Base-by-base conservation (phyloP, 345 rosid species). In the Sisymbrium altissimum region DNA sequence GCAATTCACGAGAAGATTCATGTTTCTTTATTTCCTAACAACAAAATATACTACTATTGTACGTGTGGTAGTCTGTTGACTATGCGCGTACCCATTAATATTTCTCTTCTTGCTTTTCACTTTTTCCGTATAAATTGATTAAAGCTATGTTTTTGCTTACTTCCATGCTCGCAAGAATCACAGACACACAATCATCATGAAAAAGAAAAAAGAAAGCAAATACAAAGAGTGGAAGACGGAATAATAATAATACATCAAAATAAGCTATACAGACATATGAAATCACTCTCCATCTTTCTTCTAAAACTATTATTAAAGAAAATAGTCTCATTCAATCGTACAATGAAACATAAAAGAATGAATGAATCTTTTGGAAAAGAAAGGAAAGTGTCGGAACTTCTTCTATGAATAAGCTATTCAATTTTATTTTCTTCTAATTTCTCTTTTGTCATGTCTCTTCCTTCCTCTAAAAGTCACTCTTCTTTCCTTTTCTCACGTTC, bases 1-100 rank as follows among this genome's bases (percentile, higher is more conserved):
- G 25, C 75, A 55, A 56, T 76, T 76, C 71, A 77, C 80, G 80
- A 77, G 72, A 77, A 70, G 65, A 70, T 64, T 77, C 46, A 40
- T 71, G 72, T 64, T 64, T 64, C 76, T 71, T 64, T 49, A 15
- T 64, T 56, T 77, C 46, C 67, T 43, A 62, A 35, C 65, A 76
- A 52, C 58, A 62, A 69, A 44, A 76, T 39, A 10, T 60, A 74
- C 23, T 45, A 21, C 46, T 57, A 76, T 53, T 30, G 75, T 76
- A 29, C 75, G 68, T 77, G 72, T 71, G 72, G 76, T 56, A 39
- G 25, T 71, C 69, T 58, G 72, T 49, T 65, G 62, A 76, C 79
- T 35, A 61, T 43, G 56, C 11, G 46, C 61, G 52, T 55, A 76
- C 19, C 70, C 64, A 55, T 70, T 64, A 17, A 60, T 55, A 56